Conservation (phyloP, 2,329 filamentous ascomycete species). For the Seiridium unicorne region DNA sequence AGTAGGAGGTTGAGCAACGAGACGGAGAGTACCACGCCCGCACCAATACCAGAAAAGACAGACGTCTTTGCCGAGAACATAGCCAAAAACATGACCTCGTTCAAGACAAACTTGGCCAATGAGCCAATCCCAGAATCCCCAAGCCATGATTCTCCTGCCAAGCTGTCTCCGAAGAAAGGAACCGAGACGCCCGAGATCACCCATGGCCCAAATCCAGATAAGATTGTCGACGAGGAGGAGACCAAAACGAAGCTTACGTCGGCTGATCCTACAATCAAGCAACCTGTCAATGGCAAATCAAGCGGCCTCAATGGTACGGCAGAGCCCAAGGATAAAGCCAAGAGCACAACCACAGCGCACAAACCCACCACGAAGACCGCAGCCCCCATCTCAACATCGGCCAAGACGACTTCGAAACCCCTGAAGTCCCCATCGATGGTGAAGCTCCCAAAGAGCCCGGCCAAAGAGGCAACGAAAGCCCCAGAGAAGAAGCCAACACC, state of each 20-base stretch:
- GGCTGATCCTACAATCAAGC: slow-evolving; percentile 28
- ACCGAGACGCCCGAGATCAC: slow-evolving; percentile 20
- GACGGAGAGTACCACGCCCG: slow-evolving; percentile 36
- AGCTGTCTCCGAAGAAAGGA: slow-evolving; percentile 23
- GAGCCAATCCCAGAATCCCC: slow-evolving; percentile 44
- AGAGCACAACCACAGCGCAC: slow-evolving; percentile 22
- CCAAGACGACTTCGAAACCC: slow-evolving; percentile 31
- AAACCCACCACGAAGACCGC: slow-evolving; percentile 17
- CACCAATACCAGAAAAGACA: slow-evolving; percentile 36
- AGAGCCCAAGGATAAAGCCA: slow-evolving; percentile 24
- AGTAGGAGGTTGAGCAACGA: slow-evolving; percentile 36
- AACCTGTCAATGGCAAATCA: slow-evolving; percentile 11
- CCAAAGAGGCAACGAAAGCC: slow-evolving; percentile 25
- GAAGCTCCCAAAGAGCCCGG: slow-evolving; percentile 37
- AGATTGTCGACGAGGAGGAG: slow-evolving; percentile 37
- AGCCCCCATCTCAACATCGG: slow-evolving; percentile 22
- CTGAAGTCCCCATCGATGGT: slow-evolving; percentile 34
- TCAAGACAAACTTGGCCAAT: slow-evolving; percentile 32
- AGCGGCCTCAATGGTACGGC: slow-evolving; percentile 8
- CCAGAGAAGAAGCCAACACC: slow-evolving; percentile 34
- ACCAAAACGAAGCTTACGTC: slow-evolving; percentile 28
- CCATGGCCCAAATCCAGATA: slow-evolving; percentile 38
- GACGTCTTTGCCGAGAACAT: slow-evolving; percentile 30
- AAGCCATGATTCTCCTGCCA: slow-evolving; percentile 18
- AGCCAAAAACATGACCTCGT: slow-evolving; percentile 23